Evolutionary conservation across 805 yeast species (phyloP).

Genomic region (Saccharomycopsis fermentans): DNA sequence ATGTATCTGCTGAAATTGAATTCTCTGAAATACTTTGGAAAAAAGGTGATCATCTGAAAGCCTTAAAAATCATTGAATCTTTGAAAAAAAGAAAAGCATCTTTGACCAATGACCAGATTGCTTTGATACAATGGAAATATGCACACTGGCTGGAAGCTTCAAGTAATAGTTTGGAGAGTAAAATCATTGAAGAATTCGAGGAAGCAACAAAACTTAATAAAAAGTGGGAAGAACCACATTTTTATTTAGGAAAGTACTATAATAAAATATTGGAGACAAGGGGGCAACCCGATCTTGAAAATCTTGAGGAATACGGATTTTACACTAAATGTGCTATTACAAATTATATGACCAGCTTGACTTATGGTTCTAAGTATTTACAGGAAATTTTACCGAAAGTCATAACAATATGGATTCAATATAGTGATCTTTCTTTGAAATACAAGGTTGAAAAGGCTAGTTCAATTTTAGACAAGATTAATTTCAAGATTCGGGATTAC

Average conservation of each 20-base stretch:
- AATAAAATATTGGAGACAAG: conserved; percentile 69
- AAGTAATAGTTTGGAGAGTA: conserved; percentile 68
- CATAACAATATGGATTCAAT: conserved; percentile 87
- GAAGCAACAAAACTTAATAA: conserved; percentile 45
- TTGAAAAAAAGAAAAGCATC: conserved; percentile 26
- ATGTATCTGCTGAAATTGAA: conserved; percentile 49
- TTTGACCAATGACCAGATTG: background rate
- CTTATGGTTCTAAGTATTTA: conserved; percentile 52
- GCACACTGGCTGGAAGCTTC: conserved; percentile 85
- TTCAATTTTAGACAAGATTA: background rate
- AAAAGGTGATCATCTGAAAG: conserved; percentile 79
- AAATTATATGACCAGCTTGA: conserved; percentile 48
- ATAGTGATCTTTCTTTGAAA: conserved; percentile 29
- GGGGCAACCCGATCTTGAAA: conserved; percentile 18
- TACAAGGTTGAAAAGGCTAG: conserved; percentile 24
- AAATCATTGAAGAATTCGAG: conserved; percentile 59
- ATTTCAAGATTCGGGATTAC: conserved; percentile 35
- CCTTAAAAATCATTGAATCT: conserved; percentile 52
- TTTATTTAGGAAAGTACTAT: conserved; percentile 68
- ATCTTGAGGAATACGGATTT: conserved; percentile 27
- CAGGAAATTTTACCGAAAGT: conserved; percentile 83
- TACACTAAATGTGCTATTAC: conserved; percentile 46
- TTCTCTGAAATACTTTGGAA: conserved; percentile 81
- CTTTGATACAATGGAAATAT: conserved; percentile 54
- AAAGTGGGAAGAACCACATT: conserved; percentile 70